phyloP scores from a whole-genome alignment of 2,329 filamentous ascomycete genomes.

The Aspergillus piperis region DNA sequence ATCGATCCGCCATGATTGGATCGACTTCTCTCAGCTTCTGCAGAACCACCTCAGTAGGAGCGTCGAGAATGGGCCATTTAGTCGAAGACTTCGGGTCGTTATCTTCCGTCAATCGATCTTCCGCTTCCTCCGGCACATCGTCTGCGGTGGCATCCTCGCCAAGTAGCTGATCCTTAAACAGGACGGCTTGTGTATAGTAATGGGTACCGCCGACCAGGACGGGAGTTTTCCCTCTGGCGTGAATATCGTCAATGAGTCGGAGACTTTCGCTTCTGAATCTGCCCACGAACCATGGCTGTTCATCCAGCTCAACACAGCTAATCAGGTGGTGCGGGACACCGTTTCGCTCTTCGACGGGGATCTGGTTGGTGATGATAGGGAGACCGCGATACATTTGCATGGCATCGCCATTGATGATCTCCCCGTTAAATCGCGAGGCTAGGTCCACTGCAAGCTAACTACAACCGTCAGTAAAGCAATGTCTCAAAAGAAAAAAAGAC shows the following conservation, averaged over 20 bases:
- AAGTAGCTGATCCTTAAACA: conserved; percentile 74
- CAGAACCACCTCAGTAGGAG: conserved; percentile 70
- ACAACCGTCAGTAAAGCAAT: conserved; percentile 28
- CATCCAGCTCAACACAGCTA: conserved; percentile 71
- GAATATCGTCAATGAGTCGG: conserved; percentile 73
- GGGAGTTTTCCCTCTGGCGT: conserved; percentile 73
- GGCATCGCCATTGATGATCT: conserved; percentile 95
- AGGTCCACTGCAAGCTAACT: conserved; percentile 83
- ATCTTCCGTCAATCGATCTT: conserved; percentile 17
- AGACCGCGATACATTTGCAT: conserved; percentile 96
- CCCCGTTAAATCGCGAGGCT: conserved; percentile 79
- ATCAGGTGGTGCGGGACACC: conserved; percentile 87
- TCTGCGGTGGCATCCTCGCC: conserved; percentile 28
- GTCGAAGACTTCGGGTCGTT: conserved; percentile 27
- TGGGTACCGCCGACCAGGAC: conserved; percentile 93
- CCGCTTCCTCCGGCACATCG: conserved; percentile 21
- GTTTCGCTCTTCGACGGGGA: conserved; percentile 70
- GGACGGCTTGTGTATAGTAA: conserved; percentile 87
- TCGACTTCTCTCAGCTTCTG: conserved; percentile 76
- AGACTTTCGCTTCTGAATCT: conserved; percentile 72
- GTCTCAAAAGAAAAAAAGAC: neutral
- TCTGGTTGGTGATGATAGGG: conserved; percentile 94
- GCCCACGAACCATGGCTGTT: conserved; percentile 81
- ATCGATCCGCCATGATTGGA: conserved; percentile 82
- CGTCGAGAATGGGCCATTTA: conserved; percentile 70